A percentile compares a stretch with the other conserved stretches of the same genome.
Conservation (phyloP, 805 yeast species). For the Pichia heedii region DNA sequence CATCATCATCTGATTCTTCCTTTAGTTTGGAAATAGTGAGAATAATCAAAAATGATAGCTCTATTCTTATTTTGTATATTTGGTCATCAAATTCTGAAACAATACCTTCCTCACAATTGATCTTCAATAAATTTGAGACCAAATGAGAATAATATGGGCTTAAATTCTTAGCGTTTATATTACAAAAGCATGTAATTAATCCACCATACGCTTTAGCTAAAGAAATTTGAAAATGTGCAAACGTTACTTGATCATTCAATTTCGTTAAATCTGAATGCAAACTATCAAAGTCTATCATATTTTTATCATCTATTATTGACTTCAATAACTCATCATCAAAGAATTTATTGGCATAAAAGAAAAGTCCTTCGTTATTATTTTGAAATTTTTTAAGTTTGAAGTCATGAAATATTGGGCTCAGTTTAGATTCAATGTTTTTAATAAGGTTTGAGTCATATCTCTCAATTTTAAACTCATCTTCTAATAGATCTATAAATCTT, state of each 20-base stretch:
- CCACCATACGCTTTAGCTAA: conserved; percentile 77
- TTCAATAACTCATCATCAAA: conserved; percentile 18
- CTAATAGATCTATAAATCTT: conserved; percentile 29
- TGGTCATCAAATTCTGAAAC: conserved; percentile 39
- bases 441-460: conserved; percentile 14
- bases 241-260: conserved; percentile 41
- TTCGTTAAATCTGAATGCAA: conserved; percentile 11
- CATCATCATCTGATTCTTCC: conserved; percentile 24
- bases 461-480: conserved; percentile 28
- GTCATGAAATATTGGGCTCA: conserved; percentile 26
- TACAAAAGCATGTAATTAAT: conserved; percentile 56
- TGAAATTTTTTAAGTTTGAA: conserved; percentile 21
- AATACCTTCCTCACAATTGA: conserved; percentile 43
- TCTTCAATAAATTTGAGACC: conserved; percentile 42
- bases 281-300: conserved; percentile 28
- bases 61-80: conserved; percentile 54
- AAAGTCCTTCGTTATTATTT: too few species aligned
- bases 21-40: conserved; percentile 30
- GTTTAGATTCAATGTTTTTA: conserved; percentile 34
- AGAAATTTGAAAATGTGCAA: conserved; percentile 52
- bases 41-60: conserved; percentile 49
- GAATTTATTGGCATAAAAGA: conserved; percentile 8
- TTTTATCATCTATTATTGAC: conserved; percentile 16
- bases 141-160: conserved; percentile 22
- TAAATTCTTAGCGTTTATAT: conserved; percentile 28